A percentile compares a stretch with the other conserved stretches of the same genome.
phyloP scores from a whole-genome alignment of 495 filamentous ascomycete genomes.

The Aspergillus olivimuriae region DNA sequence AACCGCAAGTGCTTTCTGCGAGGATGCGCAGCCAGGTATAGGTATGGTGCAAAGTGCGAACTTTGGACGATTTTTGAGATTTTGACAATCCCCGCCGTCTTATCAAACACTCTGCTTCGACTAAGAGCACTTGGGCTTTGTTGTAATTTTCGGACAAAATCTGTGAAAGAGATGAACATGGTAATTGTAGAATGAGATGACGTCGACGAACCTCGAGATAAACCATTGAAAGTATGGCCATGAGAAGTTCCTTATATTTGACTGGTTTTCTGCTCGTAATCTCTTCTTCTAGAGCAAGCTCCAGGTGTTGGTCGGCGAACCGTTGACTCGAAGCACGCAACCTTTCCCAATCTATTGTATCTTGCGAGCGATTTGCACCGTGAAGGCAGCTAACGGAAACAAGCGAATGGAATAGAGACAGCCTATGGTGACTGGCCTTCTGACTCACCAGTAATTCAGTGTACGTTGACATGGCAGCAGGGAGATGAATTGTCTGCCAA shows the following conservation, averaged over 20 bases:
- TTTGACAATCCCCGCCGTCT: conserved; percentile 8
- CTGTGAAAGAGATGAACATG: conserved; percentile 3
- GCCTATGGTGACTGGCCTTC: background rate
- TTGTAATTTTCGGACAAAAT: background rate
- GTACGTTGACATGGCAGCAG: conserved; percentile 4
- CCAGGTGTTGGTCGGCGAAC: conserved; percentile 6
- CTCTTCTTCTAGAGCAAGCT: conserved; percentile 6
- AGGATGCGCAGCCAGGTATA: conserved; percentile 13
- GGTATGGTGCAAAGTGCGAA: conserved; percentile 11
- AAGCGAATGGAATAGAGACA: conserved; percentile 9
- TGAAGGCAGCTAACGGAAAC: conserved; percentile 2
- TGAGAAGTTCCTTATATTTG: conserved; percentile 14
- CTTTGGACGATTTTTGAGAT: conserved; percentile 6
- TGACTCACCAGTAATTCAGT: conserved; percentile 3
- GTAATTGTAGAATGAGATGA: background rate
- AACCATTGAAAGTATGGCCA: conserved; percentile 8
- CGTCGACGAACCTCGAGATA: conserved; percentile 5
- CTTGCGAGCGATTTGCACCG: background rate
- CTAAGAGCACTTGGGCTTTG: conserved; percentile 5
- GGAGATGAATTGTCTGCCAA: conserved; percentile 10
- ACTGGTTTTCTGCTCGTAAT: background rate
- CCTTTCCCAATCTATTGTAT: background rate
- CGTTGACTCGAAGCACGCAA: background rate
- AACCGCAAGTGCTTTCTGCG: conserved; percentile 13
- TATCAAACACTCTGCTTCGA: conserved; percentile 12